Evolutionary conservation across 2,329 filamentous ascomycete species (phyloP), one percentile per base, ranked within the genome.

Genomic region (Bisporella sp.): DNA sequence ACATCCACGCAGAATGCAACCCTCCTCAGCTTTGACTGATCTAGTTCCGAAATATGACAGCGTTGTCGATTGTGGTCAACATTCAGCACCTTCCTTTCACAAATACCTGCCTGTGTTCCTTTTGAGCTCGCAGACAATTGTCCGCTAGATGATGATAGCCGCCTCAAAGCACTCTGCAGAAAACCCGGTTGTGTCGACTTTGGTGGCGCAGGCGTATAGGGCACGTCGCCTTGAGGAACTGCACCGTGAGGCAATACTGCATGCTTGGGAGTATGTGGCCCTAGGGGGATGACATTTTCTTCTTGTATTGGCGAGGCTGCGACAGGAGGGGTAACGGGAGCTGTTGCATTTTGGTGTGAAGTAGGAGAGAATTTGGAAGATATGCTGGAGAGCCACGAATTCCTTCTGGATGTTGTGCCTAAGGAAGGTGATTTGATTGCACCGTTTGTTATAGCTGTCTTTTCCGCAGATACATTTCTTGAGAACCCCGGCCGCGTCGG

Each of bases 1-100:
- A 99, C 91, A 63, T 99, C 93, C 3, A 99, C 93, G 60, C 89
- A 96, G 64, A 99, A 99, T 0, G 92, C 87, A 0, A 99, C 93
- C 48, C 90, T 82, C 48, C 89, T 81, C 53, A 99, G 69, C 66
- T 93, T 96, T 45, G 81, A 80, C 61, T 85, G 81, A 57, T 90
- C 84, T 44, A 99, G 73, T 58, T 95, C 91, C 4, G 80, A 73
- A 31, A 97, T 81, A 29, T 81, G 77, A 66, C 89, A 95, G 56
- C 93, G 76, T 63, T 92, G 84, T 41, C 93, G 81, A 58, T 85
- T 78, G 6, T 73, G 81, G 64, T 97, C 89, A 42, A 96, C 76
- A 63, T 99, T 99, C 71, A 97, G 73, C 6, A 96, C 76, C 57
- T 76, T 82, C 45, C 93, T 80, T 60, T 91, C 85, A 47, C 91